Base-by-base conservation (phyloP, 805 yeast species). In the Tetrapisispora pingtungensis region DNA sequence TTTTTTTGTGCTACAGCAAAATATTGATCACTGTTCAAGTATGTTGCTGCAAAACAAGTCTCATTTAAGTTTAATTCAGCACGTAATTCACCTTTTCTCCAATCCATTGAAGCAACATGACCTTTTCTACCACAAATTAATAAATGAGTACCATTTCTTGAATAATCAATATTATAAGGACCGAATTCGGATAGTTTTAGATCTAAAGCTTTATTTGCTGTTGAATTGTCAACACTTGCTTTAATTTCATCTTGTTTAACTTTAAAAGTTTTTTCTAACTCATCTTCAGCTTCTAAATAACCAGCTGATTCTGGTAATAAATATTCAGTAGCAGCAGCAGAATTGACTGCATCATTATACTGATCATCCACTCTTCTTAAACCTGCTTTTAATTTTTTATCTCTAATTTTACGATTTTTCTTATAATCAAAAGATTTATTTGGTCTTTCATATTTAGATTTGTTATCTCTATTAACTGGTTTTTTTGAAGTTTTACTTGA, bases 1-100 rank as follows among this genome's bases (percentile, higher is more conserved):
- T 87, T 89, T 66, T 88, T 89, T 67, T 93, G 99, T 1, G 99
- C 97, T 15, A 81, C 96, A 0, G 99, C 99, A 68, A 86, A 88
- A 64, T 71, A 88, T 64, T 88, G 96, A 59, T 89, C 94, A 58
- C 83, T 88, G 57, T 90, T 97, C 49, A 93, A 70, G 66, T 84
- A 88, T 57, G 88, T 84, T 22, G 89, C 96, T 2, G 89, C 93
- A 57, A 85, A 77, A 10, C 89, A 86, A 0, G 97, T 87, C 66
- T 93, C 99, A 56, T 83, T 81, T 19, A 93, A 68, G 57, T 85
- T 78, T 44, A 93, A 63, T 62, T 93, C 99, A 36, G 94, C 80
- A 49, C 79, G 81, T 30, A 90, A 66, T 33, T 69, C 71, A 13
- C 97, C 97, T 33, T 79, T 77, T 59, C 94, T 78, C 97, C 98